Evolutionary conservation across 306 rosid genomes (phyloP).

Genomic region (Hippophae gyantsensis): DNA sequence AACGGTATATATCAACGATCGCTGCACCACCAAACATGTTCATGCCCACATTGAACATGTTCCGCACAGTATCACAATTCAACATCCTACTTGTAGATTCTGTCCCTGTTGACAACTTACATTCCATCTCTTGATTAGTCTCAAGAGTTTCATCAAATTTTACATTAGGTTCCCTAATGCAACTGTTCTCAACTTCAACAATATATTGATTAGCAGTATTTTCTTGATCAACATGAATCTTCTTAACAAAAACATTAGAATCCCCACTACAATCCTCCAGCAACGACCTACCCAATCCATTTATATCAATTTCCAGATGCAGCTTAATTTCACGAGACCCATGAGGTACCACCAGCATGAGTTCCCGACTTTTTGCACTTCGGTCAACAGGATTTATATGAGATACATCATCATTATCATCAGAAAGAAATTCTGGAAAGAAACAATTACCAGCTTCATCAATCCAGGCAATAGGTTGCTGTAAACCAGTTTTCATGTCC

Average conservation of each 20-base stretch:
- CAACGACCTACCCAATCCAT: slow-evolving; percentile 36
- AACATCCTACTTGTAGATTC: slow-evolving; percentile 29
- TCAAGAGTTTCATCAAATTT: slow-evolving; percentile 31
- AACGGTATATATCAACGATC: slow-evolving; percentile 38
- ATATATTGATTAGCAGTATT: slow-evolving; percentile 26
- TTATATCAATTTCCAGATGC: slow-evolving; percentile 73
- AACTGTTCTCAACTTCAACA: slow-evolving; percentile 54
- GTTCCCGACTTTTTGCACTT: slow-evolving; percentile 17
- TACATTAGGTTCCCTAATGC: slow-evolving; percentile 25
- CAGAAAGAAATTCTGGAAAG: slow-evolving; percentile 63
- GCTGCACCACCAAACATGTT: slow-evolving; percentile 25
- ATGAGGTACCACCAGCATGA: slow-evolving; percentile 24
- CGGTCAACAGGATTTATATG: slow-evolving; percentile 16
- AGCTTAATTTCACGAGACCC: slow-evolving; percentile 51
- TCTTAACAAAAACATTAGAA: slow-evolving; percentile 46
- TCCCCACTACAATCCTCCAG: slow-evolving; percentile 67
- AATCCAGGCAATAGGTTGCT: slow-evolving; percentile 79
- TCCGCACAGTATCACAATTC: slow-evolving; percentile 46
- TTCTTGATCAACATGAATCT: slow-evolving; percentile 31
- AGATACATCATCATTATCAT: slow-evolving; percentile 28
- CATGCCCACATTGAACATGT: slow-evolving; percentile 50
- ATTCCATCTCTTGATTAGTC: slow-evolving; percentile 23
- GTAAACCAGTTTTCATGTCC: slow-evolving; percentile 60
- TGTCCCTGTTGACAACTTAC: slow-evolving; percentile 20
- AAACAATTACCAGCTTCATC: slow-evolving; percentile 73